phyloP scores from a whole-genome alignment of 2,329 filamentous ascomycete species.

The Pochonia chlamydosporia region DNA sequence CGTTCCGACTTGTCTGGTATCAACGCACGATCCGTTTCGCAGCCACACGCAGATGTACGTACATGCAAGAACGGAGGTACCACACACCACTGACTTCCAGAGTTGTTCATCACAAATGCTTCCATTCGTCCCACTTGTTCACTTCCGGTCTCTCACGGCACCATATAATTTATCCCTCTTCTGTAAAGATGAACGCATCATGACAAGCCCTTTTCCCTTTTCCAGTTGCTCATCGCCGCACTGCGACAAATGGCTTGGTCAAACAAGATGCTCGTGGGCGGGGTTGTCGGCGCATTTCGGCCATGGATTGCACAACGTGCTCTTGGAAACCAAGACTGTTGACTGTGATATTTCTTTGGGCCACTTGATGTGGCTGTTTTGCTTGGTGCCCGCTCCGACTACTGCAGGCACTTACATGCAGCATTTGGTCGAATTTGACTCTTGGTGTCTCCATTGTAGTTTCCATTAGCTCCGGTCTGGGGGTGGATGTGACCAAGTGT shows the following conservation, averaged over 20 bases:
- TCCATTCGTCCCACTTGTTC: neutral
- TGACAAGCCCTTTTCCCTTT: slow-evolving; percentile 1
- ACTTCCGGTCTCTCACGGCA: neutral
- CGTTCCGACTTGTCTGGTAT: too few relatives aligned
- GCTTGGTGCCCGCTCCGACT: slow-evolving; percentile 6
- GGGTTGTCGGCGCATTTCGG: slow-evolving; percentile 17
- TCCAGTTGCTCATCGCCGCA: neutral
- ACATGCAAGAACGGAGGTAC: too few relatives aligned
- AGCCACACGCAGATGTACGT: too few relatives aligned
- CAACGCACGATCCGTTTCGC: too few relatives aligned
- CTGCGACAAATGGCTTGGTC: neutral
- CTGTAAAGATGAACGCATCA: slow-evolving; percentile 1
- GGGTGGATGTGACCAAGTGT: neutral
- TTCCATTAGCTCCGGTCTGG: neutral
- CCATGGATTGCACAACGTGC: slow-evolving; percentile 19
- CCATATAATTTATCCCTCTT: neutral
- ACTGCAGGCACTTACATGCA: slow-evolving; percentile 4
- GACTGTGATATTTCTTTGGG: neutral
- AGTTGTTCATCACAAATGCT: too few relatives aligned
- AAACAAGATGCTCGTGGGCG: slow-evolving; percentile 4
- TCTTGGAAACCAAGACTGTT: slow-evolving; percentile 5
- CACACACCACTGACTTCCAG: too few relatives aligned
- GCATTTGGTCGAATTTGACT: neutral
- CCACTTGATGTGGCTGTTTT: slow-evolving; percentile 4
- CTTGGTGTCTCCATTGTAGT: neutral